Evolutionary conservation across 164 flowering plant genomes (phyloP).

Genomic region (Berberis thunbergii): DNA sequence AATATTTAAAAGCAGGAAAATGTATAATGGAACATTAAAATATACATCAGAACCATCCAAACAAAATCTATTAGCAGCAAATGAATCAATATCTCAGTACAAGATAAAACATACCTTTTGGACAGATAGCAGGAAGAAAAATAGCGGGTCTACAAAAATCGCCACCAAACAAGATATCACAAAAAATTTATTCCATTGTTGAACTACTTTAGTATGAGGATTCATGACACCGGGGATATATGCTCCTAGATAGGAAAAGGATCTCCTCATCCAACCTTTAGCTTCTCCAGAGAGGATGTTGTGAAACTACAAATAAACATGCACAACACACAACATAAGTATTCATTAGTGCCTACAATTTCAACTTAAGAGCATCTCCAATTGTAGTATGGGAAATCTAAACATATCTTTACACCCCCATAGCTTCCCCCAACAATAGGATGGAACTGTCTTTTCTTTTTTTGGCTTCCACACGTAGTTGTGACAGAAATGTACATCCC

Average conservation of each 20-base stretch:
- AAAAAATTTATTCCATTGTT: slow-evolving; percentile 78
- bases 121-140: slow-evolving; percentile 63
- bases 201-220: slow-evolving; percentile 72
- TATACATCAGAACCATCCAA: not conserved
- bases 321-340: slow-evolving; percentile 4
- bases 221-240: slow-evolving; percentile 69
- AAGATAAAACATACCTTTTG: slow-evolving; percentile 35
- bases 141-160: slow-evolving; percentile 76
- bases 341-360: not conserved
- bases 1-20: not conserved
- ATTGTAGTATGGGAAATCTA: no score
- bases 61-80: not conserved
- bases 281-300: slow-evolving; percentile 70
- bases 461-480: no score
- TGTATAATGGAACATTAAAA: not conserved
- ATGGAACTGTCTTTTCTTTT: no score
- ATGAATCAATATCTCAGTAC: slow-evolving; percentile 2
- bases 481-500: no score
- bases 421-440: no score
- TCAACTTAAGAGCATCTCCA: not conserved
- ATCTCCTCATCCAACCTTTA: slow-evolving; percentile 68
- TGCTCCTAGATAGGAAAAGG: slow-evolving; percentile 26
- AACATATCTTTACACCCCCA: no score
- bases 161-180: slow-evolving; percentile 80
- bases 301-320: slow-evolving; percentile 51